Conservation (phyloP, 2,329 filamentous ascomycete genomes). For the Penicillium sp. region DNA sequence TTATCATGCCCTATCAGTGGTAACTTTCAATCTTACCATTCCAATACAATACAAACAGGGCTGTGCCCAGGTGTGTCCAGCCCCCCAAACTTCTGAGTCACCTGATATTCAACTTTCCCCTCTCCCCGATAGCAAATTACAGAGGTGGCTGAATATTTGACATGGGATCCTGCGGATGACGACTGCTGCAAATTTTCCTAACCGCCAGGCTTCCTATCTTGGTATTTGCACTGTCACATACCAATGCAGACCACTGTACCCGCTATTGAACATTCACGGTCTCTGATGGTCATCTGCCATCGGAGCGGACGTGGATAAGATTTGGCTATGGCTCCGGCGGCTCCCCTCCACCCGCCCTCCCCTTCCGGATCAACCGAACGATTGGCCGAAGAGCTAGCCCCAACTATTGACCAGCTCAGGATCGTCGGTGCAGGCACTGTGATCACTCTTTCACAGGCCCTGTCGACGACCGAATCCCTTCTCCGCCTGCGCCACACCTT, state of each 20-base stretch:
- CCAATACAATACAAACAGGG: neutral
- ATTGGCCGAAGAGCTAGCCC: constrained; percentile 38
- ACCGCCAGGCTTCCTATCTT: constrained; percentile 1
- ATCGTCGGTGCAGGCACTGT: constrained; percentile 30
- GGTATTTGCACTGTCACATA: constrained; percentile 23
- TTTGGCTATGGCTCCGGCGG: constrained; percentile 31
- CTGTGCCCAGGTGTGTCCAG: neutral
- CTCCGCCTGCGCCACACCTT: constrained; percentile 66
- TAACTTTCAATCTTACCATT: neutral
- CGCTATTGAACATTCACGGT: constrained; percentile 33
- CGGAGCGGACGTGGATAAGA: constrained; percentile 35
- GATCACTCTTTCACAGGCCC: constrained; percentile 32
- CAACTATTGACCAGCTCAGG: constrained; percentile 39
- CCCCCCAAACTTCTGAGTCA: constrained; percentile 13
- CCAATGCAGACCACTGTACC: constrained; percentile 37
- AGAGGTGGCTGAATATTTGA: constrained; percentile 14
- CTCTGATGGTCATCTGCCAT: constrained; percentile 32
- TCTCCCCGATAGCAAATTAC: constrained; percentile 6
- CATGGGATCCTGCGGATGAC: constrained; percentile 6
- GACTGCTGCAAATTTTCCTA: constrained; percentile 2
- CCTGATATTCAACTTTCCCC: constrained; percentile 12
- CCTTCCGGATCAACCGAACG: constrained; percentile 35
- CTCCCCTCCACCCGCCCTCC: constrained; percentile 27
- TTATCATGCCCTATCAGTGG: constrained; percentile 18
- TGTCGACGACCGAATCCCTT: constrained; percentile 55